phyloP scores from a whole-genome alignment of 257 asterid genomes.

The Vinca minor region DNA sequence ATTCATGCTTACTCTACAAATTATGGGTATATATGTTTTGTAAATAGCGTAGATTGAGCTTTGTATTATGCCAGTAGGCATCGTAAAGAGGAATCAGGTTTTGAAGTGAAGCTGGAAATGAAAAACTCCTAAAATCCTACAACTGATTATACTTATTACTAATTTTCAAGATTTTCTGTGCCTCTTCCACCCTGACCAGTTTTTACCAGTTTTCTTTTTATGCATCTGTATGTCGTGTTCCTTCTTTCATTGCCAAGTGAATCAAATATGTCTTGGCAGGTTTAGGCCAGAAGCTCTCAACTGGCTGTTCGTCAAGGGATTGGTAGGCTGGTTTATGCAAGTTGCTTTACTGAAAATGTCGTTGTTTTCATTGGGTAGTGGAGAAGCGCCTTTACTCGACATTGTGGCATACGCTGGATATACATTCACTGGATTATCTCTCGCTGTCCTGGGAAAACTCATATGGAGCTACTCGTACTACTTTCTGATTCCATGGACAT shows the following conservation, averaged over 20 bases:
- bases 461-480: constrained; percentile 24
- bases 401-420: constrained; percentile 21
- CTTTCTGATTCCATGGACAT: constrained; percentile 25
- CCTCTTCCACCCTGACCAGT: neutral
- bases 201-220: neutral
- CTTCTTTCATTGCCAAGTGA: neutral
- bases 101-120: neutral
- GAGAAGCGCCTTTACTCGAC: constrained; percentile 29
- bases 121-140: neutral
- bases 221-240: neutral
- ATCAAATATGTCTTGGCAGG: constrained; percentile 18
- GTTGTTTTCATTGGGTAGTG: constrained; percentile 24
- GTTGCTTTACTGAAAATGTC: constrained; percentile 26
- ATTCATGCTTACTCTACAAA: neutral
- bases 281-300: constrained; percentile 38
- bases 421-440: constrained; percentile 20
- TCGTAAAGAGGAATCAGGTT: neutral
- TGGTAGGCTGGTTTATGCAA: constrained; percentile 37
- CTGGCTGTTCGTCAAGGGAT: constrained; percentile 36
- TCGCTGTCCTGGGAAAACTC: constrained; percentile 21
- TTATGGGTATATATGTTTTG: neutral
- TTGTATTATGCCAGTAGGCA: neutral
- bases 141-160: neutral
- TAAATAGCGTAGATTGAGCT: neutral
- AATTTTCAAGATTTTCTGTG: neutral